Conservation (phyloP, 306 rosid genomes). For the Trifolium subterraneum region DNA sequence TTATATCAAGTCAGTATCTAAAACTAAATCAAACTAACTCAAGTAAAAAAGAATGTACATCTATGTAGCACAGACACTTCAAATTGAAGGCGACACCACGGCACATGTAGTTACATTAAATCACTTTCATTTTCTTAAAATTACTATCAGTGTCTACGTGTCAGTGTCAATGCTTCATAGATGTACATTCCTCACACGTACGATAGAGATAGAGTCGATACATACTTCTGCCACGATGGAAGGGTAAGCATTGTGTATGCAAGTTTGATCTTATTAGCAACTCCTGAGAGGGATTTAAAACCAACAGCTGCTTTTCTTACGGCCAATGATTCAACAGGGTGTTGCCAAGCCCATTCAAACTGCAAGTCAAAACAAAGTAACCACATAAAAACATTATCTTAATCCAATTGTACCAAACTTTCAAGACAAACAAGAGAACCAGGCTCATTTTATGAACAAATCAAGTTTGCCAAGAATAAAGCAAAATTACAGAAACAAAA, state of each 20-base stretch:
- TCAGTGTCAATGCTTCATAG: neutral
- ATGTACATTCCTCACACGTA: constrained; percentile 7
- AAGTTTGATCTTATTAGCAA: constrained; percentile 84
- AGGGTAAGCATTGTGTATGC: constrained; percentile 96
- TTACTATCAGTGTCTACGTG: neutral
- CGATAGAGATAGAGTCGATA: constrained; percentile 7
- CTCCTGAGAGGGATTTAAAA: constrained; percentile 87
- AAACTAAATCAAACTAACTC: neutral
- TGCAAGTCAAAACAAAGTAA: constrained; percentile 52
- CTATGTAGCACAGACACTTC: neutral
- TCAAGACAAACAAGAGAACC: neutral
- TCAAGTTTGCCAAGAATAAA: neutral
- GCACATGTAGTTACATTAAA: neutral
- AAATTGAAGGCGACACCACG: neutral
- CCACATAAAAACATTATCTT: neutral
- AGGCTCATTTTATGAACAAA: neutral
- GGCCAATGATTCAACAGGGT: constrained; percentile 85
- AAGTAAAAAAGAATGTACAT: neutral
- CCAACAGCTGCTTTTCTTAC: constrained; percentile 84
- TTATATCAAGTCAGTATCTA: constrained; percentile 40
- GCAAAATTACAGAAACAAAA: neutral
- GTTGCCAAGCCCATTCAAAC: constrained; percentile 99
- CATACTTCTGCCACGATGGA: constrained; percentile 83
- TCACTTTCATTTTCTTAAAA: neutral
- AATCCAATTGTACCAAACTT: neutral